phyloP scores from a whole-genome alignment of 2,329 filamentous ascomycete genomes.

The Monosporascus sp. region DNA sequence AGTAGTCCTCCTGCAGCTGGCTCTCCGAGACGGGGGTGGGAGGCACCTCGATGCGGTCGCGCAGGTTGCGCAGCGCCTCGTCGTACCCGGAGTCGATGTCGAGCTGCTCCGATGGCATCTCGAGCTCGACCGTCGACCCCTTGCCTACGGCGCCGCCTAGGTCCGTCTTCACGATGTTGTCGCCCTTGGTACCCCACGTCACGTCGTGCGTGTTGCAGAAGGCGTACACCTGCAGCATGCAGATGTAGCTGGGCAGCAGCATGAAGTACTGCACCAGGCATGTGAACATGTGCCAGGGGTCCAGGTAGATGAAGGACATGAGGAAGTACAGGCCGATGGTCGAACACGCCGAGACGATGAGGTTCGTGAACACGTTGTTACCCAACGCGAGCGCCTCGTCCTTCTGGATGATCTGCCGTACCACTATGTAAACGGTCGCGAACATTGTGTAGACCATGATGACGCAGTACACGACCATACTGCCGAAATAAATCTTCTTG shows the following conservation, averaged over 20 bases:
- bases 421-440: constrained; percentile 80
- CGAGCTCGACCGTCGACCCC: constrained; percentile 78
- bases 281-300: constrained; percentile 99
- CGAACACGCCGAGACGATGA: constrained; percentile 83
- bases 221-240: constrained; percentile 94
- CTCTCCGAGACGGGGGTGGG: constrained; percentile 57
- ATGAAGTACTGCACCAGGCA: constrained; percentile 87
- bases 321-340: constrained; percentile 93
- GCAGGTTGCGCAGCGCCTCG: constrained; percentile 90
- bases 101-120: constrained; percentile 96
- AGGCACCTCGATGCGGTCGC: constrained; percentile 83
- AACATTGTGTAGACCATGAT: constrained; percentile 98
- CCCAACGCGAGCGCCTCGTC: constrained; percentile 57
- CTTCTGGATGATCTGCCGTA: constrained; percentile 63
- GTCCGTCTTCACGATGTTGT: constrained; percentile 91
- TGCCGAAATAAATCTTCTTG: constrained; percentile 80
- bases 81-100: constrained; percentile 98
- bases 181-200: constrained; percentile 97
- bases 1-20: constrained; percentile 97
- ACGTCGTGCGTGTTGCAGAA: constrained; percentile 99
- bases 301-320: constrained; percentile 93
- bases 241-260: constrained; percentile 89
- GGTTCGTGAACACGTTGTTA: constrained; percentile 89
- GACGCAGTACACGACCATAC: constrained; percentile 83
- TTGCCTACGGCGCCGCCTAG: constrained; percentile 79